Evolutionary conservation across 441 rosid genomes (phyloP).

Genomic region (Eruca vesicaria): DNA sequence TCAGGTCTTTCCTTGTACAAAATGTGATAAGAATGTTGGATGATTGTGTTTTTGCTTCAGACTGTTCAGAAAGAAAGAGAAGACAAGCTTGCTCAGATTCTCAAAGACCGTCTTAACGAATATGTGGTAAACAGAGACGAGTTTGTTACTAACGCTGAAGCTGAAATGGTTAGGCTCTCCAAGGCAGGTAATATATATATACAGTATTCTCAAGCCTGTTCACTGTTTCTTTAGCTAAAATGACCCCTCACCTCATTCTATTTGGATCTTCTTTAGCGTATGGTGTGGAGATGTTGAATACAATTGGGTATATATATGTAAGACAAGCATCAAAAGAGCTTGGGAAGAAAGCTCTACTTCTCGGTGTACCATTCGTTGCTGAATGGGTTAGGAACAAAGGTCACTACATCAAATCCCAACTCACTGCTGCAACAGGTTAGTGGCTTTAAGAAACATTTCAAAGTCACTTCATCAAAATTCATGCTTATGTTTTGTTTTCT

Average conservation of each 20-base stretch:
- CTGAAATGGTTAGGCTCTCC: slow-evolving; percentile 80
- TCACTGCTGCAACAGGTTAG: slow-evolving; percentile 96
- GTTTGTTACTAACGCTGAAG: slow-evolving; percentile 63
- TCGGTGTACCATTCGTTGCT: slow-evolving; percentile 87
- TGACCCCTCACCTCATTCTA: not conserved
- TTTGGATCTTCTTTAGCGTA: slow-evolving; percentile 30
- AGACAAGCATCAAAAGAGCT: slow-evolving; percentile 96
- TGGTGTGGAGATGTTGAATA: slow-evolving; percentile 91
- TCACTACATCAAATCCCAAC: slow-evolving; percentile 87
- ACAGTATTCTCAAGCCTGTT: not conserved
- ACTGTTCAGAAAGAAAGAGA: slow-evolving; percentile 94
- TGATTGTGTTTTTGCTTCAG: slow-evolving; percentile 42
- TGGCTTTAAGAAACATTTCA: not conserved
- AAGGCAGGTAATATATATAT: slow-evolving; percentile 74
- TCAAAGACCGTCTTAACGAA: slow-evolving; percentile 73
- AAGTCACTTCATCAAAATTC: not conserved
- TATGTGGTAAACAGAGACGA: slow-evolving; percentile 77
- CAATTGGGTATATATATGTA: slow-evolving; percentile 90
- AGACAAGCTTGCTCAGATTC: slow-evolving; percentile 72
- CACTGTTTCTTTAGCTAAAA: slow-evolving; percentile 5
- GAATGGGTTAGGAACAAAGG: slow-evolving; percentile 99
- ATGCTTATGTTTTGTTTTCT: not conserved
- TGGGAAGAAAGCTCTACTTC: slow-evolving; percentile 77
- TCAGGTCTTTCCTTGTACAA: not conserved
- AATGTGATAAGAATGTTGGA: slow-evolving; percentile 6